A percentile compares a stretch with the other conserved stretches of the same genome.
Evolutionary conservation across 2,329 filamentous ascomycete species (phyloP).

Genomic region (Trichoderma simmonsii): DNA sequence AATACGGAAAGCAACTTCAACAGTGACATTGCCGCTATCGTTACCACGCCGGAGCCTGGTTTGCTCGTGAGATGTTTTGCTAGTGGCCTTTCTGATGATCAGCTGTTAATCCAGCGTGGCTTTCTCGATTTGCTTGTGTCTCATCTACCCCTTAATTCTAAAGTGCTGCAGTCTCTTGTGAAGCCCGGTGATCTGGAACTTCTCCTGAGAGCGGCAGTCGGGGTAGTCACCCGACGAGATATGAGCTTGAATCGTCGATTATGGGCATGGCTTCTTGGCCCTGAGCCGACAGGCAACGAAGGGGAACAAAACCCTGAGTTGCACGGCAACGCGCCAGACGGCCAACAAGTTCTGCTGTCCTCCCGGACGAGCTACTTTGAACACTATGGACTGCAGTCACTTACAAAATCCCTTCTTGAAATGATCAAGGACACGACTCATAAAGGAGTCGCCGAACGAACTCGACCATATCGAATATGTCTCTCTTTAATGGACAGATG

Average conservation of each 20-base stretch:
- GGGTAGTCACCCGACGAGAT: constrained; percentile 83
- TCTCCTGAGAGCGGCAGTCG: constrained; percentile 76
- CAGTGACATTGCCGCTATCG: constrained; percentile 58
- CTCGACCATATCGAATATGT: constrained; percentile 85
- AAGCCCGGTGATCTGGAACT: constrained; percentile 74
- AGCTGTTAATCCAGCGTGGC: constrained; percentile 87
- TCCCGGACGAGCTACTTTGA: constrained; percentile 80
- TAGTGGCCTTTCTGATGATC: constrained; percentile 80
- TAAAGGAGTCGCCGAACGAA: constrained; percentile 56
- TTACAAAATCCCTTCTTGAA: constrained; percentile 70
- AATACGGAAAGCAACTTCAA: constrained; percentile 32
- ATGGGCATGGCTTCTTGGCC: constrained; percentile 95
- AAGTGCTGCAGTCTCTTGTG: constrained; percentile 72
- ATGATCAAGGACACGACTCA: constrained; percentile 60
- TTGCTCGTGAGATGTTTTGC: constrained; percentile 88
- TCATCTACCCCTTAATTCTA: constrained; percentile 80
- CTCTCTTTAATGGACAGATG: constrained; percentile 96
- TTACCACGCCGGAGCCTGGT: constrained; percentile 86
- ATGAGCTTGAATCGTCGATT: constrained; percentile 94
- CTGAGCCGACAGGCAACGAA: constrained; percentile 55
- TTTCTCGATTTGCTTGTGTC: constrained; percentile 91
- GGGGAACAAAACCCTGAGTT: constrained; percentile 47
- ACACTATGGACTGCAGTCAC: constrained; percentile 68
- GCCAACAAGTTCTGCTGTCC: constrained; percentile 44
- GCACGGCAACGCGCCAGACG: constrained; percentile 41